These are phyloP conservation scores for Helianthus annuus DNA, from an alignment of 129 eudicot genomes.

Conservation along the genomic window DNA sequence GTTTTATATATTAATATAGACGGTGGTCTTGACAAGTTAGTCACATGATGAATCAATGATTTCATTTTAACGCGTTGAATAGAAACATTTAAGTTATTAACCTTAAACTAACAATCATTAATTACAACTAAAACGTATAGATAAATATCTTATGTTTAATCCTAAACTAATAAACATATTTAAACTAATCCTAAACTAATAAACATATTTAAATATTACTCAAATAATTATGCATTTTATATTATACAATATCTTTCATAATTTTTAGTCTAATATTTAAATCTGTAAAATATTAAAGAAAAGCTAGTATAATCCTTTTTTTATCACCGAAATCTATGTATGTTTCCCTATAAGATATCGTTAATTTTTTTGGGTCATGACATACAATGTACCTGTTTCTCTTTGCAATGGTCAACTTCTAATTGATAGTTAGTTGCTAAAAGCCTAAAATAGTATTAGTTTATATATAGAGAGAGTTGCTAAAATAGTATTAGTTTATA, in stretches of 20 bases:
- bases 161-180: background rate
- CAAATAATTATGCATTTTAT: background rate
- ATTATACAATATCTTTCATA: background rate
- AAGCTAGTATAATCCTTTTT: background rate
- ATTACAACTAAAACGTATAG: no score
- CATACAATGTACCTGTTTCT: conserved; percentile 21
- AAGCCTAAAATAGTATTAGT: background rate
- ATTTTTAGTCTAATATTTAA: background rate
- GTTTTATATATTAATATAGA: conserved; percentile 9
- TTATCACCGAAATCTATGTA: conserved; percentile 13
- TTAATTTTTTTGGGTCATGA: background rate
- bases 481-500: background rate
- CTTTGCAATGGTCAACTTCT: conserved; percentile 18
- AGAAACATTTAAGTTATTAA: background rate
- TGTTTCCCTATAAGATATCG: conserved; percentile 12
- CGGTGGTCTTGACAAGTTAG: conserved; percentile 12
- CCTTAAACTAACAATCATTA: background rate
- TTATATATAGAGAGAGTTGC: background rate
- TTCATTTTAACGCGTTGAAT: conserved; percentile 3
- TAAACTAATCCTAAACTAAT: background rate
- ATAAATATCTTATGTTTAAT: background rate
- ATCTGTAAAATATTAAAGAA: background rate
- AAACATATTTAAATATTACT: background rate
- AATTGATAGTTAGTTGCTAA: background rate
- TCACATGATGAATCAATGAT: conserved; percentile 27